Base-by-base conservation (phyloP, 139 green algal genomes). In the Edaphochlamys debaryana region DNA sequence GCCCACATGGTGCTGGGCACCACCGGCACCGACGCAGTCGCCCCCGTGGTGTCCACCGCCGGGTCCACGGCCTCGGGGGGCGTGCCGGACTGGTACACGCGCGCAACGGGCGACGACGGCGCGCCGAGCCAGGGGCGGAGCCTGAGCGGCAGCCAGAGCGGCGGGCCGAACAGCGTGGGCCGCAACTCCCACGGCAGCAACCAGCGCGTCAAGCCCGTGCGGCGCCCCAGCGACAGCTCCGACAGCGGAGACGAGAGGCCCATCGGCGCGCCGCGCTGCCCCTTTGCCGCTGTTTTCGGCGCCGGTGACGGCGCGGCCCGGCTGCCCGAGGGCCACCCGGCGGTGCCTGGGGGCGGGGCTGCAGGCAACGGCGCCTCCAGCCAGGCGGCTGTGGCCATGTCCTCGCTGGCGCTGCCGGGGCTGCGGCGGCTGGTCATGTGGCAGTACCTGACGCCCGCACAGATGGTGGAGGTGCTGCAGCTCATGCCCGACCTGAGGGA, bases 31-130 rank as follows among this genome's bases (percentile, higher is more conserved):
- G n/a, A n/a, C n/a, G n/a, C n/a, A n/a, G n/a, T n/a, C n/a, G n/a
- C n/a, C n/a, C n/a, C n/a, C n/a, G n/a, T n/a, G n/a, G n/a, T n/a
- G n/a, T 54, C 54, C 19, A 22, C 19, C 54, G 54, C 15, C 22
- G 54, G 22, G 19, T 30, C 34, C 0, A 3, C 15, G 13, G 17
- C 9, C 2, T 23, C 9, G 30, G n/a, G 30, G n/a, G 30, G n/a
- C n/a, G n/a, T 81, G 60, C 75, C 75, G 30, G 75, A 81, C 60
- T 81, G 75, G 75, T 81, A 70, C 62, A 23, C 71, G 19, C 75
- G 75, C 3, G 75, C 75, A 4, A 81, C 62, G 6, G 30, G 52
- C 0, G 75, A n/a, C 2, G 75, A 81, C 42, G 75, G 63, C 52
- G 70, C 2, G 4, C 32, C 48, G 50, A 66, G 22, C 32, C 54